A percentile compares a stretch with the other conserved stretches of the same genome.
Evolutionary conservation across 2,329 filamentous ascomycete genomes (phyloP).

Genomic region (Sphaerulina vaccinii): DNA sequence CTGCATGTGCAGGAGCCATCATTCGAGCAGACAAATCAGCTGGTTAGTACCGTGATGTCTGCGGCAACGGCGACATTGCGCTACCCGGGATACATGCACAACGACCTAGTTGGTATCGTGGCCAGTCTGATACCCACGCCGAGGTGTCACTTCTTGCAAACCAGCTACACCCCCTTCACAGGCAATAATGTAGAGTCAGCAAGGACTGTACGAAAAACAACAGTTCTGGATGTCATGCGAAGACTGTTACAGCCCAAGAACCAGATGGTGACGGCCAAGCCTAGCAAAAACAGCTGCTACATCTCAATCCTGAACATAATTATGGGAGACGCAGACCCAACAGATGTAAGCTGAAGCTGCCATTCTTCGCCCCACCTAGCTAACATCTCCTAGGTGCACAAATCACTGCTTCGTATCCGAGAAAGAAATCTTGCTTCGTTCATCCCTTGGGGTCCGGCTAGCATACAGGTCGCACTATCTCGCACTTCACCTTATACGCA

Average conservation of each 20-base stretch:
- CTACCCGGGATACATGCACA: constrained; percentile 99
- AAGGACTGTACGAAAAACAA: constrained; percentile 97
- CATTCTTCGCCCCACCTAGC: neutral
- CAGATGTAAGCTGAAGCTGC: constrained; percentile 59
- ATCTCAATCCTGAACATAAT: constrained; percentile 99
- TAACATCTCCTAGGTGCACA: constrained; percentile 65
- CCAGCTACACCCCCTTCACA: constrained; percentile 96
- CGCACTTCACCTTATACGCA: constrained; percentile 96
- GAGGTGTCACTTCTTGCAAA: constrained; percentile 97
- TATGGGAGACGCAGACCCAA: constrained; percentile 96
- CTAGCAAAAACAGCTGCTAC: constrained; percentile 96
- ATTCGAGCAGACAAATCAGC: constrained; percentile 95
- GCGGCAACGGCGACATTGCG: constrained; percentile 93
- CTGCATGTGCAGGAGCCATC: constrained; percentile 94
- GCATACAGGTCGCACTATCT: constrained; percentile 93
- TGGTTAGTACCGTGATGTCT: constrained; percentile 96
- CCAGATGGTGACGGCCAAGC: constrained; percentile 95
- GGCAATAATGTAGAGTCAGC: constrained; percentile 94
- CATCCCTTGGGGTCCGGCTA: constrained; percentile 97
- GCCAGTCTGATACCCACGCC: constrained; percentile 95
- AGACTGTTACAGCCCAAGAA: constrained; percentile 95
- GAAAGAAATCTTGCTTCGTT: constrained; percentile 93
- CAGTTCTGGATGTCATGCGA: constrained; percentile 96
- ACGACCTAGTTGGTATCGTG: constrained; percentile 94
- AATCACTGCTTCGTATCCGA: constrained; percentile 91